Evolutionary conservation across 1,284 basidiomycete species (phyloP).

Genomic region (Trichosporon sp.): DNA sequence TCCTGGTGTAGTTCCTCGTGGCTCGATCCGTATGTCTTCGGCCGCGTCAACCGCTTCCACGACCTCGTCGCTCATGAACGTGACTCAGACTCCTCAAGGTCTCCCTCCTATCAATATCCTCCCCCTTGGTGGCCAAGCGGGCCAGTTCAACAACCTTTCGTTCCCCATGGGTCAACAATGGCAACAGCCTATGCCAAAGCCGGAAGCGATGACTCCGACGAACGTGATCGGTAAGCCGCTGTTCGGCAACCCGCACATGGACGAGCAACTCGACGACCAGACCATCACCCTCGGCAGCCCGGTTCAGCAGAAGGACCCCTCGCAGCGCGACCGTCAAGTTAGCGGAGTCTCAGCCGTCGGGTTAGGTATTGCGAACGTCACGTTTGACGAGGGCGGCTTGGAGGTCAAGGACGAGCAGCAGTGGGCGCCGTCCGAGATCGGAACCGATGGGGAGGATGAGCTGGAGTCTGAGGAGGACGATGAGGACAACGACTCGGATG

Average conservation of each 20-base stretch:
- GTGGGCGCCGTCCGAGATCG: slow-evolving; percentile 9
- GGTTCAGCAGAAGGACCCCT: slow-evolving; percentile 14
- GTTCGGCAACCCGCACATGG: not conserved
- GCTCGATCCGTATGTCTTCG: slow-evolving; percentile 14
- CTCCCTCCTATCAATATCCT: slow-evolving; percentile 26
- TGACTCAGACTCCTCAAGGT: slow-evolving; percentile 13
- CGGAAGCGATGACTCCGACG: slow-evolving; percentile 7
- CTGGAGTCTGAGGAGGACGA: slow-evolving; percentile 17
- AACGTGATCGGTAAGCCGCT: slow-evolving; percentile 16
- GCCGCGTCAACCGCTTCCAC: slow-evolving; percentile 27
- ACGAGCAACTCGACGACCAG: slow-evolving; percentile 18
- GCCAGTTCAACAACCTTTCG: not conserved
- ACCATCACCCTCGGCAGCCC: slow-evolving; percentile 33
- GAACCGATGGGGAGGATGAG: slow-evolving; percentile 17
- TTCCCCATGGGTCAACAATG: not conserved
- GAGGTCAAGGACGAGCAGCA: slow-evolving; percentile 13
- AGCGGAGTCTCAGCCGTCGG: slow-evolving; percentile 32
- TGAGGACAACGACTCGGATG: slow-evolving; percentile 16
- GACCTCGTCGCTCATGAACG: slow-evolving; percentile 23
- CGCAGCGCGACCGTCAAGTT: slow-evolving; percentile 15
- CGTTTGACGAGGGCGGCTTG: slow-evolving; percentile 26
- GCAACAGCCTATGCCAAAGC: not conserved
- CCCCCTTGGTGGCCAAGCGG: slow-evolving; percentile 6
- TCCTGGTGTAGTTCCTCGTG: not conserved
- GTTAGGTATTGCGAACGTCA: slow-evolving; percentile 39